A percentile compares a stretch with the other conserved stretches of the same genome.
These are phyloP conservation scores for Lasiodiplodia hormozganensis DNA, from an alignment of 2,329 filamentous ascomycete genomes.

Conservation along the genomic window DNA sequence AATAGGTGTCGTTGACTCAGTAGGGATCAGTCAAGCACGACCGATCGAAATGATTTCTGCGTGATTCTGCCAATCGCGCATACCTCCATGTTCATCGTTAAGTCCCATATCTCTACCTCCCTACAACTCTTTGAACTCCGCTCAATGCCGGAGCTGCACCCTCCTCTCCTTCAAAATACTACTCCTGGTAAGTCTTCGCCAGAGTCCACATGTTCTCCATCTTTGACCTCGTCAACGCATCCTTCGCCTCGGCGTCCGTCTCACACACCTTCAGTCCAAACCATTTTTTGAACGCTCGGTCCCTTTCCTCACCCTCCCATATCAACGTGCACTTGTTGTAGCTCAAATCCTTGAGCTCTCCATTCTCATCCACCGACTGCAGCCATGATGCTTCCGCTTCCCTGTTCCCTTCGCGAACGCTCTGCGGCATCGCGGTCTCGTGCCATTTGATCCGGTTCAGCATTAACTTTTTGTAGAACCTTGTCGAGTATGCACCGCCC, in stretches of 20 bases:
- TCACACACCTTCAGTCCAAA: slow-evolving; percentile 84
- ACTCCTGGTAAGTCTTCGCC: slow-evolving; percentile 66
- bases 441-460: slow-evolving; percentile 93
- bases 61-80: neutral
- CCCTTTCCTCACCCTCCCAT: slow-evolving; percentile 89
- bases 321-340: slow-evolving; percentile 82
- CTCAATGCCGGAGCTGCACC: neutral
- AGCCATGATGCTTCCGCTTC: slow-evolving; percentile 75
- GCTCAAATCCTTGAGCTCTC: slow-evolving; percentile 80
- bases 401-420: slow-evolving; percentile 62
- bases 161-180: neutral
- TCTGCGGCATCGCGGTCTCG: slow-evolving; percentile 78
- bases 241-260: slow-evolving; percentile 86
- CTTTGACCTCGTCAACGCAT: slow-evolving; percentile 78
- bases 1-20: neutral
- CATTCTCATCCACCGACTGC: slow-evolving; percentile 77
- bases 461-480: slow-evolving; percentile 91
- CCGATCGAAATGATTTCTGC: neutral
- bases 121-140: neutral
- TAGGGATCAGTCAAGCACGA: neutral
- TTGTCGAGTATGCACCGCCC: slow-evolving; percentile 82
- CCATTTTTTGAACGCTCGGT: slow-evolving; percentile 84
- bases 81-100: neutral
- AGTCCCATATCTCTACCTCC: neutral
- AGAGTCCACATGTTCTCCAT: slow-evolving; percentile 96